These are phyloP conservation scores for Penicillium pancosmium DNA, from an alignment of 495 filamentous ascomycete genomes.

Conservation along the genomic window DNA sequence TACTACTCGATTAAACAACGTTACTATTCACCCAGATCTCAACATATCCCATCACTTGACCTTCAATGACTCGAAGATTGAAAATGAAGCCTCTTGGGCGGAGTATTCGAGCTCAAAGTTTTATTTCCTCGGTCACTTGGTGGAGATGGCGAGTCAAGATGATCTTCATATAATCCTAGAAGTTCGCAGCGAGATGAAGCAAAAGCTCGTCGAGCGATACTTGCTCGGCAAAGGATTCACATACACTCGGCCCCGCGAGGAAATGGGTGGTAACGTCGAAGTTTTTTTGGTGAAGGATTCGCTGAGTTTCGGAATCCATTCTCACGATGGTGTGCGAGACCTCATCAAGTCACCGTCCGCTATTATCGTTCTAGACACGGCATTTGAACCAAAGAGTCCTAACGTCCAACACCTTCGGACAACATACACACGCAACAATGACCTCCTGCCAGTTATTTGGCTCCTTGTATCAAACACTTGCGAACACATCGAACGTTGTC, in stretches of 20 bases:
- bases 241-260: constrained; percentile 45
- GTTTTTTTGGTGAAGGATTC: constrained; percentile 39
- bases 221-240: constrained; percentile 49
- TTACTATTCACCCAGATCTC: constrained; percentile 58
- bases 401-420: constrained; percentile 46
- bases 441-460: constrained; percentile 53
- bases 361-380: constrained; percentile 56
- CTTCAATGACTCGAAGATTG: constrained; percentile 34
- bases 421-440: constrained; percentile 42
- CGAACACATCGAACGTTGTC: constrained; percentile 59
- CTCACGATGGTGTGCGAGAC: constrained; percentile 39
- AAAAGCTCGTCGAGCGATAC: constrained; percentile 56
- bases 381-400: constrained; percentile 44
- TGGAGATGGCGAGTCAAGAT: constrained; percentile 42
- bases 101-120: constrained; percentile 62
- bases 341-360: constrained; percentile 49
- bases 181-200: constrained; percentile 42
- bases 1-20: constrained; percentile 47
- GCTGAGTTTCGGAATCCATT: constrained; percentile 53
- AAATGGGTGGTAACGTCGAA: constrained; percentile 39
- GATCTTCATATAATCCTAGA: constrained; percentile 53
- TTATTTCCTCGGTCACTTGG: constrained; percentile 54
- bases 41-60: constrained; percentile 46
- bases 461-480: constrained; percentile 56
- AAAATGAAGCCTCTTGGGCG: constrained; percentile 55